A percentile compares a stretch with the other conserved stretches of the same genome.
phyloP scores from a whole-genome alignment of 768 basidiomycete genomes.

The Suillus bovinus region DNA sequence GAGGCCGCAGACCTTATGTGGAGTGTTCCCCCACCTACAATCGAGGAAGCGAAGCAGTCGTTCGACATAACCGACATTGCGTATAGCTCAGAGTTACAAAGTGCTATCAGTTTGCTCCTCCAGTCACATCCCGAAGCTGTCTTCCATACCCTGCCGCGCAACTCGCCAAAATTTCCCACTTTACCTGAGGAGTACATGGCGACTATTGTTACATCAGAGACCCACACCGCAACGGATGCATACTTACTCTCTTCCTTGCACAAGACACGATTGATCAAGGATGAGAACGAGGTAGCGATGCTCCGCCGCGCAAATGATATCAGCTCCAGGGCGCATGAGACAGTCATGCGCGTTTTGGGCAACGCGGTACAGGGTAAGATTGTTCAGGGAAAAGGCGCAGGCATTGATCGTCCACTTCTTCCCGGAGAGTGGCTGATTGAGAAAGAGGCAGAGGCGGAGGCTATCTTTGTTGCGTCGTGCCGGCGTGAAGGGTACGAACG shows the following conservation, averaged over 20 bases:
- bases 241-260: conserved; percentile 83
- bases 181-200: conserved; percentile 45
- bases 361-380: conserved; percentile 62
- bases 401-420: conserved; percentile 48
- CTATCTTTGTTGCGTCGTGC: conserved; percentile 89
- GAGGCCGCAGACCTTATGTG: conserved; percentile 81
- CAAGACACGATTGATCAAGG: conserved; percentile 77
- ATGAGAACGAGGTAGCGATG: conserved; percentile 64
- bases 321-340: conserved; percentile 87
- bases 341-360: conserved; percentile 90
- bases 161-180: conserved; percentile 52
- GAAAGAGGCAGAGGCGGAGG: conserved; percentile 93
- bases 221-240: conserved; percentile 48
- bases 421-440: conserved; percentile 88
- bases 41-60: conserved; percentile 51
- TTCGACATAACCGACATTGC: conserved; percentile 60
- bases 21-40: conserved; percentile 80
- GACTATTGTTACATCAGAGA: conserved; percentile 34
- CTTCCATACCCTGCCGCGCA: conserved; percentile 64
- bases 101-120: neutral
- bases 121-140: conserved; percentile 45
- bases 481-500: conserved; percentile 76
- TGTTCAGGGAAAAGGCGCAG: conserved; percentile 41
- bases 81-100: conserved; percentile 2
- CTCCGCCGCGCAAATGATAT: conserved; percentile 85